Evolutionary conservation across 2,329 filamentous ascomycete genomes (phyloP).

Genomic region (Fusarium armeniacum): DNA sequence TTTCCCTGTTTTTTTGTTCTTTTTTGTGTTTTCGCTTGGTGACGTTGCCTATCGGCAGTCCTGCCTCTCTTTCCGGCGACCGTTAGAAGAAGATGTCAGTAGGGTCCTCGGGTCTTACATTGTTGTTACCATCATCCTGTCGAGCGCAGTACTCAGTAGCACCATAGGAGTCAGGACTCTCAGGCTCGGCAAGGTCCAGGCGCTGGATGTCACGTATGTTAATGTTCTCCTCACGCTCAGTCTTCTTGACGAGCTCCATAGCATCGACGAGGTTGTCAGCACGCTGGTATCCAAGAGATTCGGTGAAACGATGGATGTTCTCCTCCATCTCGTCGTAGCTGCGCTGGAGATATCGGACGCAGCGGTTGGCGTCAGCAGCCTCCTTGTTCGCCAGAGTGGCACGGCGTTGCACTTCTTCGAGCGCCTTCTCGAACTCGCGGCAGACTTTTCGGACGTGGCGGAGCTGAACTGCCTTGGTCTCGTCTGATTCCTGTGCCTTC

Average conservation of each 20-base stretch:
- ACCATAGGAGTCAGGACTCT: conserved; percentile 17
- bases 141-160: not conserved
- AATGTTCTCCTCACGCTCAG: conserved; percentile 11
- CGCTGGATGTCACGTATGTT: not conserved
- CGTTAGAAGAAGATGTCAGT: conserved; percentile 14
- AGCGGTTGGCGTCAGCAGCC: not conserved
- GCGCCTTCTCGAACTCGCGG: conserved; percentile 1
- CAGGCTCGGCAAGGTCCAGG: not conserved
- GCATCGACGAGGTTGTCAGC: conserved; percentile 2
- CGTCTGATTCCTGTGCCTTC: not conserved
- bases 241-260: conserved; percentile 8
- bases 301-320: conserved; percentile 1
- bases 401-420: not conserved
- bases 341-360: not conserved
- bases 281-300: conserved; percentile 11
- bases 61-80: too few relatives aligned
- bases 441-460: conserved; percentile 12
- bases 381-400: conserved; percentile 4
- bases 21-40: not conserved
- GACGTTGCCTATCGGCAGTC: not conserved
- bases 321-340: not conserved
- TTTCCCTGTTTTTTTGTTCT: not conserved
- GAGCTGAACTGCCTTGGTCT: not conserved
- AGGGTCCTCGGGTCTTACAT: not conserved
- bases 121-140: not conserved